Percentiles rank a stretch among this genome's conserved stretches.
Conservation (phyloP, 1,284 basidiomycete species). For the Cryptococcus sp. region DNA sequence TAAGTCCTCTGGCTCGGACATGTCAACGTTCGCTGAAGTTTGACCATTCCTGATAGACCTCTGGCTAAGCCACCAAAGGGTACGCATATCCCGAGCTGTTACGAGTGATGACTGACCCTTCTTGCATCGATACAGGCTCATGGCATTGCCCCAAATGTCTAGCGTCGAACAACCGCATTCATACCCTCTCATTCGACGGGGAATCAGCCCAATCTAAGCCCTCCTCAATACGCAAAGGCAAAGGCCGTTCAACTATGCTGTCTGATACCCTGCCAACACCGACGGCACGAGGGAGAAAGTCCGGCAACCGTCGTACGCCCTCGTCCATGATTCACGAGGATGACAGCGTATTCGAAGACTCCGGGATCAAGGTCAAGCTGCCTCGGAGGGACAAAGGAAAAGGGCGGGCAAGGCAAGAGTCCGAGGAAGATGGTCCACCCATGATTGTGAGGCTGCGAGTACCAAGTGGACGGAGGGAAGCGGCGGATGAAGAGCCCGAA, state of each 20-base stretch:
- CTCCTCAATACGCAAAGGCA: slow-evolving; percentile 20
- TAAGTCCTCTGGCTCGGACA: slow-evolving; percentile 33
- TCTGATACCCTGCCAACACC: slow-evolving; percentile 5
- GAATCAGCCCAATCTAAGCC: neutral
- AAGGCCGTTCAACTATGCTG: slow-evolving; percentile 12
- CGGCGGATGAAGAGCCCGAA: slow-evolving; percentile 41
- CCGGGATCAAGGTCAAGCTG: slow-evolving; percentile 27
- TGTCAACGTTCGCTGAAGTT: neutral
- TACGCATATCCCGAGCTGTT: slow-evolving; percentile 53
- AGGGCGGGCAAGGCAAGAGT: slow-evolving; percentile 7
- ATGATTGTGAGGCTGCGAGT: slow-evolving; percentile 39
- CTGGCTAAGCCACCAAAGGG: slow-evolving; percentile 71
- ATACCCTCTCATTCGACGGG: neutral
- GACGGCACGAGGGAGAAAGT: slow-evolving; percentile 5
- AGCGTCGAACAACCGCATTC: slow-evolving; percentile 1
- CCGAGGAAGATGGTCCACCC: slow-evolving; percentile 19
- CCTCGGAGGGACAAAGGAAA: slow-evolving; percentile 14
- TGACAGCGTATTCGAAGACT: slow-evolving; percentile 12
- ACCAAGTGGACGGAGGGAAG: slow-evolving; percentile 33
- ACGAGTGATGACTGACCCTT: neutral
- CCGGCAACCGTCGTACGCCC: neutral
- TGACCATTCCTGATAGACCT: slow-evolving; percentile 47
- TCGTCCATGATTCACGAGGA: slow-evolving; percentile 6
- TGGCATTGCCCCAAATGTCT: slow-evolving; percentile 26
- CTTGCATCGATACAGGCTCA: slow-evolving; percentile 14